phyloP scores from a whole-genome alignment of 139 green algal species.

The Picochlorum sp. region DNA sequence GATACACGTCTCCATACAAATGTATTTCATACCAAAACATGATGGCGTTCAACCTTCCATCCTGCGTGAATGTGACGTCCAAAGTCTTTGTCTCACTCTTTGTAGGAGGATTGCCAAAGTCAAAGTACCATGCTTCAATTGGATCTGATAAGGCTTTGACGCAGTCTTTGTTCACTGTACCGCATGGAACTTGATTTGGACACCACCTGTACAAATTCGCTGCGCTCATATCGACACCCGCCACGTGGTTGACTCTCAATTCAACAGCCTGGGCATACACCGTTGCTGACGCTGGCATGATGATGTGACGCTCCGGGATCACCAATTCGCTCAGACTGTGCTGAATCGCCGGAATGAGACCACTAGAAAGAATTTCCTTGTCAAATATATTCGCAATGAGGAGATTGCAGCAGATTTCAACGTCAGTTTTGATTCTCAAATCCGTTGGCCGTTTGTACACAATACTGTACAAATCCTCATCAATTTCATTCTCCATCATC shows the following conservation, averaged over 20 bases:
- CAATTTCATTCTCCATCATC: conserved; percentile 40
- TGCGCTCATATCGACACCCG: conserved; percentile 47
- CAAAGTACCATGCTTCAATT: conserved; percentile 60
- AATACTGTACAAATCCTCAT: conserved; percentile 30
- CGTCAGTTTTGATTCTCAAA: conserved; percentile 45
- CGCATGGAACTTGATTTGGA: conserved; percentile 38
- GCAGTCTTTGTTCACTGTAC: neutral
- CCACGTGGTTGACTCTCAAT: conserved; percentile 31
- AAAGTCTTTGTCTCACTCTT: conserved; percentile 37
- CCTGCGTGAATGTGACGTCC: conserved; percentile 47
- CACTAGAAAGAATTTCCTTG: conserved; percentile 55
- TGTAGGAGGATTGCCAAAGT: conserved; percentile 42
- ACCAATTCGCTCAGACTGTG: conserved; percentile 42
- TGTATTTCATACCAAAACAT: conserved; percentile 63
- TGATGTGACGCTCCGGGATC: conserved; percentile 34
- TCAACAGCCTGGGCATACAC: conserved; percentile 58
- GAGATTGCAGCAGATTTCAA: conserved; percentile 58
- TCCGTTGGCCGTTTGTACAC: conserved; percentile 66
- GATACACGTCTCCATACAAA: conserved; percentile 36
- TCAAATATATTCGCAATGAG: conserved; percentile 63
- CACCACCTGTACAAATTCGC: conserved; percentile 52
- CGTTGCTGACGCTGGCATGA: conserved; percentile 56
- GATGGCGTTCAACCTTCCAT: conserved; percentile 48
- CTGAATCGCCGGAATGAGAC: conserved; percentile 47
- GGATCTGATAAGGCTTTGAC: conserved; percentile 35